Percentiles rank a stretch among this genome's conserved stretches.
Conservation (phyloP, 2,329 filamentous ascomycete species). For the Botrytis paeoniae region DNA sequence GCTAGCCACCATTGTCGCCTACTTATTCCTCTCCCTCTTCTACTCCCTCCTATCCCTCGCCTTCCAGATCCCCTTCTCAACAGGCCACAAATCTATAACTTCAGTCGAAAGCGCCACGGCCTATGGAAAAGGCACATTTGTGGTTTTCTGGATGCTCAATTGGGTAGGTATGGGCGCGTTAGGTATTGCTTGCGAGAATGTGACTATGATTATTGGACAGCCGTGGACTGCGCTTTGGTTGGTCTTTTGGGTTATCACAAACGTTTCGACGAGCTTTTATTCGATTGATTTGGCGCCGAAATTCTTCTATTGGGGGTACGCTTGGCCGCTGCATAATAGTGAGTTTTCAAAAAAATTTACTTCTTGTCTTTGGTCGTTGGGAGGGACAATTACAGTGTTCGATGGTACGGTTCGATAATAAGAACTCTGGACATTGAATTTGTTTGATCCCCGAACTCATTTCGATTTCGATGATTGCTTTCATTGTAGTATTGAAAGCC, state of each 20-base stretch:
- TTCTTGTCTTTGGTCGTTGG: neutral
- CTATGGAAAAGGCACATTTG: slow-evolving; percentile 56
- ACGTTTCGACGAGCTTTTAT: slow-evolving; percentile 61
- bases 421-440: too few species aligned
- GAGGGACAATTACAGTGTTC: neutral
- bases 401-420: too few species aligned
- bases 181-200: slow-evolving; percentile 62
- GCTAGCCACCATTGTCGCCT: slow-evolving; percentile 53
- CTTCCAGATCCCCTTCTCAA: slow-evolving; percentile 61
- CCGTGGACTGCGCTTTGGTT: slow-evolving; percentile 38
- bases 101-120: slow-evolving; percentile 46
- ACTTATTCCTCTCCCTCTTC: slow-evolving; percentile 59
- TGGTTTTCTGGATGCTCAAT: slow-evolving; percentile 63
- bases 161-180: slow-evolving; percentile 61
- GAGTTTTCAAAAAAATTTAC: too few species aligned
- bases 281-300: slow-evolving; percentile 53
- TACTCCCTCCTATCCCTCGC: slow-evolving; percentile 63
- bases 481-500: too few species aligned
- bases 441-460: too few species aligned
- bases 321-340: slow-evolving; percentile 61
- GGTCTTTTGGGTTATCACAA: slow-evolving; percentile 46
- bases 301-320: slow-evolving; percentile 62
- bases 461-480: too few species aligned
- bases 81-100: slow-evolving; percentile 45
- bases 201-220: slow-evolving; percentile 59